phyloP scores from a whole-genome alignment of 192 early-diverging fungal species.

The Backusella tuberculispora region DNA sequence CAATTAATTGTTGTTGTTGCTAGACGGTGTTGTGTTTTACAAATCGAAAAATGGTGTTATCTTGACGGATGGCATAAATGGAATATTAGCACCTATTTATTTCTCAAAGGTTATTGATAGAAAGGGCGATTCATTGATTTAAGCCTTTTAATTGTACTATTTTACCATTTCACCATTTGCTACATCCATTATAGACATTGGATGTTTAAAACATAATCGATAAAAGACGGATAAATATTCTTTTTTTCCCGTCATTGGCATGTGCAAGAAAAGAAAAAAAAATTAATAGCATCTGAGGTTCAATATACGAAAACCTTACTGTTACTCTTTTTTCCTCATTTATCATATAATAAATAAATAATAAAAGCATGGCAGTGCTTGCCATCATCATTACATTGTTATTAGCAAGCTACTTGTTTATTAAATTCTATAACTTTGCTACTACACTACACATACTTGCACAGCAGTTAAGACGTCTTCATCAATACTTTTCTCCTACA shows the following conservation, averaged over 20 bases:
- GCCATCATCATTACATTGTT: neutral
- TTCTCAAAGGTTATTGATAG: slow-evolving; percentile 63
- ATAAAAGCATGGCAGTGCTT: neutral
- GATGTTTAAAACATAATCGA: no score
- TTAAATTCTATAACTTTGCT: neutral
- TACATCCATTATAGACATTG: no score
- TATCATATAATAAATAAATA: slow-evolving; percentile 5
- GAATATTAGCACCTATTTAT: slow-evolving; percentile 66
- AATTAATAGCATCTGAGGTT: no score
- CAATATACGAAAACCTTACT: no score
- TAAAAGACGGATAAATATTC: no score
- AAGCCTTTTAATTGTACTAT: neutral
- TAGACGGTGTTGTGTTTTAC: slow-evolving; percentile 80
- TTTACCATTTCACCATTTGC: no score
- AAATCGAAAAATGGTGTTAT: slow-evolving; percentile 82
- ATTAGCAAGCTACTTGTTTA: neutral
- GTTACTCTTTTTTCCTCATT: neutral
- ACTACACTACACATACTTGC: neutral
- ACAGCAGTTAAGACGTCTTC: slow-evolving; percentile 2
- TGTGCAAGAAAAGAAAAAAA: no score
- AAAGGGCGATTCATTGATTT: slow-evolving; percentile 17
- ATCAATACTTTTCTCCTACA: slow-evolving; percentile 1
- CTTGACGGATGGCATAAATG: slow-evolving; percentile 70
- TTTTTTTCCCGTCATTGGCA: no score
- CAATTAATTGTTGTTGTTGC: neutral